Percentiles rank a stretch among this genome's conserved stretches.
Conservation (phyloP, 2,329 filamentous ascomycete species). For the Alternaria infectoria region DNA sequence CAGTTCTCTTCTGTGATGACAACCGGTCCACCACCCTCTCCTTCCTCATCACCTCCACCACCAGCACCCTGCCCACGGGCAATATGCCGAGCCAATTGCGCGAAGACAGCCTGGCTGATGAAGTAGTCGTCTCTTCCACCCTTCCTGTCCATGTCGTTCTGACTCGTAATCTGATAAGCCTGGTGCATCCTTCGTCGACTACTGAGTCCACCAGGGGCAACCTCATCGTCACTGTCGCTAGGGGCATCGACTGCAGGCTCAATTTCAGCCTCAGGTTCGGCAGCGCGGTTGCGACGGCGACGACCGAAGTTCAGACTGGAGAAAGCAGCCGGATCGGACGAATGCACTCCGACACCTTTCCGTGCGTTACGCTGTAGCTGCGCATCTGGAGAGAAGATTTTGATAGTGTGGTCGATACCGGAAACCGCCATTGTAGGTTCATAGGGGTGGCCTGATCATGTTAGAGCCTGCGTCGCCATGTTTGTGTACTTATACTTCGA, state of each 20-base stretch:
- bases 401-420: slow-evolving; percentile 72
- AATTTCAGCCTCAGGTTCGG: background rate
- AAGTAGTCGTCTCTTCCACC: slow-evolving; percentile 64
- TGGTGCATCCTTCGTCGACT: slow-evolving; percentile 66
- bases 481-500: accelerated
- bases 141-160: slow-evolving; percentile 66
- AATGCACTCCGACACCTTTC: slow-evolving; percentile 63
- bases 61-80: slow-evolving; percentile 27
- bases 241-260: slow-evolving; percentile 9
- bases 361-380: slow-evolving; percentile 64
- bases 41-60: slow-evolving; percentile 27
- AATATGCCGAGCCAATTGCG: slow-evolving; percentile 46
- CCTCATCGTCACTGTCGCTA: slow-evolving; percentile 45
- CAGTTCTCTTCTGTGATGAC: slow-evolving; percentile 43
- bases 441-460: slow-evolving; percentile 64
- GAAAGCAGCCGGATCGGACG: slow-evolving; percentile 51
- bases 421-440: slow-evolving; percentile 70
- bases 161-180: slow-evolving; percentile 65
- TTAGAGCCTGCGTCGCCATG: slow-evolving; percentile 12
- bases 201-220: slow-evolving; percentile 55
- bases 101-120: slow-evolving; percentile 55
- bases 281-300: slow-evolving; percentile 15
- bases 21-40: slow-evolving; percentile 29
- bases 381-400: slow-evolving; percentile 69
- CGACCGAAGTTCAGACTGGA: slow-evolving; percentile 48